Evolutionary conservation across 352 stramenopile species (phyloP), one percentile per base, ranked within the genome.

Genomic region (Phytophthora hibernalis): DNA sequence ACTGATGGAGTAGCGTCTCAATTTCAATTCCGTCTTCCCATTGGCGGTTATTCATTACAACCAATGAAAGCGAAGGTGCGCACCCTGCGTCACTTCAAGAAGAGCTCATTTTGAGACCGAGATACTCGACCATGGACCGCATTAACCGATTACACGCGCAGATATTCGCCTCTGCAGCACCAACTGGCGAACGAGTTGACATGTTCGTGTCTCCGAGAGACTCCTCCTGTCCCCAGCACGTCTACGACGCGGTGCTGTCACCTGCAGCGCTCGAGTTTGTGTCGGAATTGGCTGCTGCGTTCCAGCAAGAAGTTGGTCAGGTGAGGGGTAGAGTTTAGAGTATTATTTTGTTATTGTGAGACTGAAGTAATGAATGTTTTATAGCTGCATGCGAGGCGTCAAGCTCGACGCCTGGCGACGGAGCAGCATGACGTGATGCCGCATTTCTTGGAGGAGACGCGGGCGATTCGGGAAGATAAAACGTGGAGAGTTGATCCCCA

Each of bases 241-340:
- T 81, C 15, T 90, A 88, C 47, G 72, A 82, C 24, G 61, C 85
- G 4, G 93, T 98, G 59, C 70, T 98, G 10, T 96, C 90, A 3
- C 74, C 83, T 30, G 78, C 93, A 21, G 91, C 93, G 11, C 68
- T 98, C 8, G 80, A 80, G 37, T 98, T 98, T 68, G 79, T 98
- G 8, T 82, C 87, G 16, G 80, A 90, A 15, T 63, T 98, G 35
- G 87, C 86, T 16, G 60, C 71, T 53, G 76, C 82, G 43, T 98
- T 98, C 65, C 82, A 92, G 3, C 11, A 40, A 30, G 59, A 90
- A 28, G 70, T 91, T 8, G 56, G 79, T 11, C 37, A 83, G 54
- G 79, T 90, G 47, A 5, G 21, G n/a, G n/a, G 45, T n/a, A 54
- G 16, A 18, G 15, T 22, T 40, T 2, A 22, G 11, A 9, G 10